Evolutionary conservation across 106 monocot genomes (phyloP), one percentile per base, ranked within the genome.

Genomic region (Alisma plantagoaquatica): DNA sequence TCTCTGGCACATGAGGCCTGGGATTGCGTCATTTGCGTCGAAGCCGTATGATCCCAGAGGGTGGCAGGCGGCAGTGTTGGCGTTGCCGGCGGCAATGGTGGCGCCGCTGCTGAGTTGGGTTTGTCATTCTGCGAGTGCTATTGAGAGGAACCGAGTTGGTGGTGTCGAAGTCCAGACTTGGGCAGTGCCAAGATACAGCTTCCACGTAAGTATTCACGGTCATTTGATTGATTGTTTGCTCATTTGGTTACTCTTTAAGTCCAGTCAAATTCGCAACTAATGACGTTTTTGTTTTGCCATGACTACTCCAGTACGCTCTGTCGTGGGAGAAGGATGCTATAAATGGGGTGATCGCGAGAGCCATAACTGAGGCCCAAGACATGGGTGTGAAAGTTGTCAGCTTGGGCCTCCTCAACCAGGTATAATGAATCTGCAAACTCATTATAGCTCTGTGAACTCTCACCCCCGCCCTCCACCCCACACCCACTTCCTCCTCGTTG

Each of bases 341-440:
- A 19, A 79, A 74, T 54, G 35, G 29, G 9, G 21, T 79, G 47
- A 73, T 89, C 29, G 79, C 76, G 73, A 71, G 69, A 43, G 69
- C 83, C n/a, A 66, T 83, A 23, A 25, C 62, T 6, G 67, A 89
- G 51, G 82, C 83, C 44, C 83, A 89, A n/a, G 51, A 47, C 28
- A 74, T 19, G 31, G 88, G 83, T 0, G 70, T 67, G 10, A 83
- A 79, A 60, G 83, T 83, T 4, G 23, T 79, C 0, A 83, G 70
- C 49, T 49, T 89, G n/a, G 88, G 88, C 25, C 83, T 89, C 25
- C 62, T 82, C 2, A 89, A 89, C 62, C 79, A 89, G 70, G 87
- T 82, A 43, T 49, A 17, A 14, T 27, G n/a, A n/a, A n/a, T n/a
- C n/a, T n/a, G n/a, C n/a, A n/a, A n/a, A n/a, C n/a, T n/a, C n/a